Base-by-base conservation (phyloP, 2,329 filamentous ascomycete genomes). In the Venturia effusa region DNA sequence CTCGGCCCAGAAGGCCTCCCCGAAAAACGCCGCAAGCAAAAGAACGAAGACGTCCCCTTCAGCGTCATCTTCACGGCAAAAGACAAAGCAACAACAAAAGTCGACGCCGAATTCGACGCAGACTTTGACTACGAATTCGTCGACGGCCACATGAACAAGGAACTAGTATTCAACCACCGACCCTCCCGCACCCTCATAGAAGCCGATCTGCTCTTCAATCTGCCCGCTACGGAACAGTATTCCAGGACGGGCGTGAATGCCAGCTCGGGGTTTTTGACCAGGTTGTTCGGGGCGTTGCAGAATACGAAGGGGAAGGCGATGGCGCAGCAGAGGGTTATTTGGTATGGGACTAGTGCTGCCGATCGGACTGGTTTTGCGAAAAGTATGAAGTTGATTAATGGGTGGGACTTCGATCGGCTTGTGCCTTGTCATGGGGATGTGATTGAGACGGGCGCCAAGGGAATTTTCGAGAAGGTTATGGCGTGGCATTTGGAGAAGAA, bases 381-480 rank as follows among this genome's bases (percentile, higher is more conserved):
- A 67, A 92, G 88, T 68, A 77, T 91, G 48, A 77, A 75, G 68
- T 81, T 82, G 66, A 93, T 97, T 67, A 80, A 85, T 62, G 73
- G 75, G 63, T 99, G 93, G 93, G 88, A 93, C 65, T 96, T 97
- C 73, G 84, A 88, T 67, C 86, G 86, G 45, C 81, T 97, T 61
- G 86, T 99, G 66, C 92, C 93, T 0, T 97, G 93, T 74, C 94
- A 99, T 76, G 94, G 94, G 10, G 94, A 99, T 77, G 87, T 89
- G 19, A 86, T 97, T 68, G 88, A 94, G 74, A 82, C 73, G 1
- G 83, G 80, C 3, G 92, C 83, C 11, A 96, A 95, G 80, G 82
- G 82, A 13, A 79, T 89, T 19, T 96, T 93, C 68, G 78, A 82
- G 70, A 90, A 89, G 74, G 81, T 95, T 15, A 90, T 96, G 76